Conservation (phyloP, 176 grass and related monocot species). For the Triticum monococcum region DNA sequence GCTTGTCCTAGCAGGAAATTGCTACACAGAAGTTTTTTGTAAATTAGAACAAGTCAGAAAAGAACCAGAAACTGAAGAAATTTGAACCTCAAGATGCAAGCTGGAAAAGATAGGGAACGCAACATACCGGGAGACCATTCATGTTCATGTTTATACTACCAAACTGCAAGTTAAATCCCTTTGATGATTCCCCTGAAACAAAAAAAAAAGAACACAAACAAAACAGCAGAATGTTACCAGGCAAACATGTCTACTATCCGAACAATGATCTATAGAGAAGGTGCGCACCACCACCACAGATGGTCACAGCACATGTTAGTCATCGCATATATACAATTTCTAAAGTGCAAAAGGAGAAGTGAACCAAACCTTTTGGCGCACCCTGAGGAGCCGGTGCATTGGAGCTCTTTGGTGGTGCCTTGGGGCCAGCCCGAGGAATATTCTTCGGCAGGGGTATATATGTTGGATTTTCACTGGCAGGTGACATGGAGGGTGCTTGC, state of each 20-base stretch:
- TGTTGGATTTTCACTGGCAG: conserved; percentile 32
- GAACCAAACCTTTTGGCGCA: conserved; percentile 28
- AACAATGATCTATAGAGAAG: neutral
- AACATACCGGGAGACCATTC: conserved; percentile 71
- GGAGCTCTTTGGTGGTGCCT: conserved; percentile 42
- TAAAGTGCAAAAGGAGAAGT: neutral
- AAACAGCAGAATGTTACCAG: neutral
- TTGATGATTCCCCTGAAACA: conserved; percentile 58
- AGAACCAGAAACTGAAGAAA: neutral
- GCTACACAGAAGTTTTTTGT: neutral
- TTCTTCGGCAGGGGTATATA: conserved; percentile 46
- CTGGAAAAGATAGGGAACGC: conserved; percentile 17
- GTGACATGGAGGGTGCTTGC: neutral
- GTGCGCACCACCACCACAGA: neutral
- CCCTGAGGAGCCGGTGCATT: conserved; percentile 42
- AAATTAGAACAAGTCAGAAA: neutral
- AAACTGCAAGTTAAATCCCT: conserved; percentile 74
- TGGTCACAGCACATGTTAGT: neutral
- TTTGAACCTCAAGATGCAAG: neutral
- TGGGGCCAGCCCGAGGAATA: conserved; percentile 47
- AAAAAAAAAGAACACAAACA: conserved; percentile 24
- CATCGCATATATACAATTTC: neutral
- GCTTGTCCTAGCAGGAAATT: conserved; percentile 97
- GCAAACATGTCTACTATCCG: neutral
- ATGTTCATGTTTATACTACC: conserved; percentile 82